Conservation (phyloP, 2,329 filamentous ascomycete species). For the Colletotrichum orchidophilum region DNA sequence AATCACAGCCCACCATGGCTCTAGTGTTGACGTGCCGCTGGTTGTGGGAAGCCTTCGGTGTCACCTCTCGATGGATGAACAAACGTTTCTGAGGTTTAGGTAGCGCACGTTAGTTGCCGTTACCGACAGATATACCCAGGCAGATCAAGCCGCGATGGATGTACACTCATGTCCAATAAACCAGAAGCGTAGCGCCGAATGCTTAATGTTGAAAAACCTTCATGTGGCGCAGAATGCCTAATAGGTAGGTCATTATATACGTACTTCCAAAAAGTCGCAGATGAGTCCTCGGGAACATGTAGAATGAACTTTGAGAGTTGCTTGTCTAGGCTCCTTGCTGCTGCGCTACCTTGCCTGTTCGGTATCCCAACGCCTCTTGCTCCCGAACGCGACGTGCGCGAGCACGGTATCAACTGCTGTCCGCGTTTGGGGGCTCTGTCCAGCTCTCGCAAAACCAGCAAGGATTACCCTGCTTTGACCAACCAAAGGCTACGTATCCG, state of each 20-base stretch:
- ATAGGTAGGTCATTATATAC: too few species aligned
- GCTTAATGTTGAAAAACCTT: too few species aligned
- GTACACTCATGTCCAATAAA: background rate
- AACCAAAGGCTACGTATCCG: conserved; percentile 15
- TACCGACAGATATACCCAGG: background rate
- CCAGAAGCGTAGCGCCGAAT: too few species aligned
- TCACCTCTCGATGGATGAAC: background rate
- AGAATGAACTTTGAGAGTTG: background rate
- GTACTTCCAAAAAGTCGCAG: too few species aligned
- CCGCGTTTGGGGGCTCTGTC: background rate
- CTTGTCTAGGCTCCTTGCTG: background rate
- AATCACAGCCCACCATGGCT: background rate
- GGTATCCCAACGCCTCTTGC: background rate
- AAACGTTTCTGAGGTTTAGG: background rate
- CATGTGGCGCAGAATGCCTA: too few species aligned
- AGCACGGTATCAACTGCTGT: conserved; percentile 6
- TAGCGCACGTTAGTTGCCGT: background rate
- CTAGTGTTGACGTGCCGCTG: background rate
- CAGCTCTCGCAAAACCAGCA: conserved; percentile 6
- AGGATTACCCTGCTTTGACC: conserved; percentile 22
- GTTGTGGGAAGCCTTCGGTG: background rate
- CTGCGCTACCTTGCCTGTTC: background rate
- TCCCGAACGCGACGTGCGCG: background rate
- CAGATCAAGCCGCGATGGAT: background rate
- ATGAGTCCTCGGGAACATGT: too few species aligned